Base-by-base conservation (phyloP, 2,329 filamentous ascomycete genomes). In the Aspergillus sp. region DNA sequence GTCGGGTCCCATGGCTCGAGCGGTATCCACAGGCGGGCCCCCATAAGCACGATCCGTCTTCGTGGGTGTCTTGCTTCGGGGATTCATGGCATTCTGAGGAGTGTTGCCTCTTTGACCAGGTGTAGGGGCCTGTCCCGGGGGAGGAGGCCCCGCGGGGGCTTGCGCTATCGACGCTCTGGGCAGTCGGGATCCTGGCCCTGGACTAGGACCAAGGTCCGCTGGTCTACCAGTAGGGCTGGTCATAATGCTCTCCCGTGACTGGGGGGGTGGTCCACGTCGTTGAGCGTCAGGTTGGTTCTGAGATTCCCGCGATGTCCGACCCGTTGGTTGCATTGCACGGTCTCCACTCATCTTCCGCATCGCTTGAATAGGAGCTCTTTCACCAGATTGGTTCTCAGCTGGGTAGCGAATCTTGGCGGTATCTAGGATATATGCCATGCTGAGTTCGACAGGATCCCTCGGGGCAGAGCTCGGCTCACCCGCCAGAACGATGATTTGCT, bases 351-450 rank as follows among this genome's bases (percentile, higher is more conserved):
- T 67, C 75, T 83, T 72, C 73, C 77, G 64, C 56, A 70, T 69
- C 6, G 76, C 76, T 17, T 75, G 67, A 9, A 76, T 76, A 12
- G 76, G 67, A 30, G 72, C 71, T 58, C 78, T 74, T 50, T 81
- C 78, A 8, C 74, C 77, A 15, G 73, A 68, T 56, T 79, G 81
- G 17, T 73, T 71, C 57, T 97, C 93, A 67, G 91, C 94, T 1
- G 95, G 95, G 76, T 99, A 99, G 65, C 95, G 87, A 67, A 99
- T 99, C 78, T 99, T 99, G 51, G 87, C 89, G 8, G 95, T 99
- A 76, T 99, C 95, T 63, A 99, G 82, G 65, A 97, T 85, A 76
- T 98, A 99, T 38, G 92, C 90, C 70, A 96, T 85, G 61, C 91
- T 92, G 55, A 99, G 82, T 73, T 99, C 95, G 63, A 89, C 89